Evolutionary conservation across 495 filamentous ascomycete genomes (phyloP).

Genomic region (Trichoderma orchidacearum): DNA sequence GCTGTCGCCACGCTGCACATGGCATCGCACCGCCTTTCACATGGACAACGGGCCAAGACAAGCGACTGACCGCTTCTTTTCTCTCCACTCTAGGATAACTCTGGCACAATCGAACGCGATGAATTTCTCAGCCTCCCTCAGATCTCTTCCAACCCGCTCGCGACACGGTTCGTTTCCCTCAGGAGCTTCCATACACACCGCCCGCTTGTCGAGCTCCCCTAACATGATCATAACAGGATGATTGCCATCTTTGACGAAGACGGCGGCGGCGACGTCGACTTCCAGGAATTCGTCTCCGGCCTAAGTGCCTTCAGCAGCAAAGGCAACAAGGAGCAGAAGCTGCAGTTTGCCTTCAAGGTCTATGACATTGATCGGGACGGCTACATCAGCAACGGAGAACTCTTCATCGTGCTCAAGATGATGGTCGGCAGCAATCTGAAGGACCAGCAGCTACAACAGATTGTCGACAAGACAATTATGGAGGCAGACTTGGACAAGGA

Average conservation of each 20-base stretch:
- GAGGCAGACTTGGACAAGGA: slow-evolving; percentile 93
- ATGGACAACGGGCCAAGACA: neutral
- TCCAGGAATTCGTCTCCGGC: slow-evolving; percentile 96
- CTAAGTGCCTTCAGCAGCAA: slow-evolving; percentile 92
- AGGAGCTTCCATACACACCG: neutral
- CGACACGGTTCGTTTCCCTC: slow-evolving; percentile 52
- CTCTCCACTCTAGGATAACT: slow-evolving; percentile 70
- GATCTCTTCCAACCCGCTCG: slow-evolving; percentile 94
- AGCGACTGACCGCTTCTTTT: neutral
- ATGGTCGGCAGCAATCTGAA: slow-evolving; percentile 99
- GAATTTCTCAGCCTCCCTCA: slow-evolving; percentile 96
- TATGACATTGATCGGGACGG: slow-evolving; percentile 99
- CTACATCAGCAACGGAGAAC: slow-evolving; percentile 95
- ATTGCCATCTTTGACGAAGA: slow-evolving; percentile 99
- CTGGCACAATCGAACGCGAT: slow-evolving; percentile 94
- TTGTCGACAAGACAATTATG: slow-evolving; percentile 99
- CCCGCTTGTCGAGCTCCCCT: neutral
- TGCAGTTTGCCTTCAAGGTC: slow-evolving; percentile 95
- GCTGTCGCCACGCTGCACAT: neutral
- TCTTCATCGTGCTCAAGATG: slow-evolving; percentile 99
- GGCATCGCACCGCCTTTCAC: neutral
- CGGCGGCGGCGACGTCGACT: slow-evolving; percentile 94
- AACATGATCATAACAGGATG: slow-evolving; percentile 45
- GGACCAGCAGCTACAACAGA: slow-evolving; percentile 96
- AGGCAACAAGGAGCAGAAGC: slow-evolving; percentile 98